Conservation (phyloP, 2,329 filamentous ascomycete genomes). For the Monilinia laxa region DNA sequence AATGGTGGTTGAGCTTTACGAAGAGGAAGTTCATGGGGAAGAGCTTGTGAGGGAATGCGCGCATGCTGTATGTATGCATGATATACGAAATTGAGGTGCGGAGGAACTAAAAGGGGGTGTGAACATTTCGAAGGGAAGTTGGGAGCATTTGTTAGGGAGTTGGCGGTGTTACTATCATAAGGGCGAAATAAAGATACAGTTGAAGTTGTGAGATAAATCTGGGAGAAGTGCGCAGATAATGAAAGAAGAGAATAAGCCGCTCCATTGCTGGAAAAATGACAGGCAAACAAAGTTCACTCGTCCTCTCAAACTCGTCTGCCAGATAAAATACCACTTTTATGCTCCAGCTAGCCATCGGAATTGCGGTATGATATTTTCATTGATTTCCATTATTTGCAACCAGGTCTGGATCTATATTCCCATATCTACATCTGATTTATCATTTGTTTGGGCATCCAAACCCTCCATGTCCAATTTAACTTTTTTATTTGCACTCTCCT, state of each 20-base stretch:
- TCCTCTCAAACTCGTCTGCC: background rate
- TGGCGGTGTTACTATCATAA: constrained; percentile 8
- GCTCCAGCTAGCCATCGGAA: background rate
- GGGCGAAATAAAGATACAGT: constrained; percentile 6
- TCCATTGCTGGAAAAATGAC: background rate
- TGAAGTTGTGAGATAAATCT: background rate
- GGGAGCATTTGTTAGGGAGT: constrained; percentile 19
- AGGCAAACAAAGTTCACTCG: background rate
- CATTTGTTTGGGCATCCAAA: constrained; percentile 18
- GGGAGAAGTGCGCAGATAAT: background rate
- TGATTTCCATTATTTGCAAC: background rate
- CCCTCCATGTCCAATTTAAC: constrained; percentile 16
- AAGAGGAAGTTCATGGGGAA: constrained; percentile 99
- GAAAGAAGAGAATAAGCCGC: background rate
- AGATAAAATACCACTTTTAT: constrained; percentile 2
- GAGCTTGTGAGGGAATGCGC: constrained; percentile 55
- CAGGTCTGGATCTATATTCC: constrained; percentile 6
- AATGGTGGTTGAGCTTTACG: constrained; percentile 99
- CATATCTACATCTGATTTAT: constrained; percentile 20
- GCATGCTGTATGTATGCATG: constrained; percentile 28
- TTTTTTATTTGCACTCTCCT: constrained; percentile 22
- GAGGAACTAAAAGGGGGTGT: background rate
- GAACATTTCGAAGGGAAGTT: background rate
- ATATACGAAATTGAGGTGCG: background rate
- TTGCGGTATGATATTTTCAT: constrained; percentile 2